phyloP scores from a whole-genome alignment of 208 protist species.

The Crithidia fasciculata region DNA sequence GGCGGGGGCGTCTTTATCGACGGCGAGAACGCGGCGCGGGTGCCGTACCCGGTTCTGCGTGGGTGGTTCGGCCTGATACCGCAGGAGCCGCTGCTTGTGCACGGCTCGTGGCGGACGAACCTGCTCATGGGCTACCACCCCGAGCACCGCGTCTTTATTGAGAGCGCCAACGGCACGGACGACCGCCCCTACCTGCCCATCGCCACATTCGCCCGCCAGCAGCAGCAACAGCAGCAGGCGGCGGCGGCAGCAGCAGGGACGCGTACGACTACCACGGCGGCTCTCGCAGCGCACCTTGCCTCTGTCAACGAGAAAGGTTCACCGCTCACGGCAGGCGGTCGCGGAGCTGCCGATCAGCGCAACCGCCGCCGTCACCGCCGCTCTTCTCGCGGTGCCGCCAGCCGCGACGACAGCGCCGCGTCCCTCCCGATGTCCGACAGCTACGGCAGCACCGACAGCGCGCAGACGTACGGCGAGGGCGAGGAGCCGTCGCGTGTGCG shows the following conservation, averaged over 20 bases:
- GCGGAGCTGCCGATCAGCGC: neutral
- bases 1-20: conserved; percentile 87
- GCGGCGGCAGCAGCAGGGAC: neutral
- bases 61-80: conserved; percentile 96
- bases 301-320: neutral
- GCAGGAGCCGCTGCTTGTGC: conserved; percentile 95
- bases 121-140: conserved; percentile 69
- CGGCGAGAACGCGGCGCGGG: conserved; percentile 84
- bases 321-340: neutral
- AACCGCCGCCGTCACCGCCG: neutral
- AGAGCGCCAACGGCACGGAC: conserved; percentile 19
- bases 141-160: conserved; percentile 21
- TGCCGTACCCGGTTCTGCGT: conserved; percentile 92
- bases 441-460: conserved; percentile 25
- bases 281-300: neutral
- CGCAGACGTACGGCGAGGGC: conserved; percentile 7
- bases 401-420: neutral
- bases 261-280: neutral
- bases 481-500: neutral
- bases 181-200: conserved; percentile 11
- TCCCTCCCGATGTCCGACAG: conserved; percentile 15
- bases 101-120: conserved; percentile 94
- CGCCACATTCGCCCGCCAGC: conserved; percentile 1
- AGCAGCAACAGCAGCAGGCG: neutral
- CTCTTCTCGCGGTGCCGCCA: neutral